Percentiles rank a stretch among this genome's conserved stretches.
phyloP scores from a whole-genome alignment of 2,329 filamentous ascomycete genomes.

The Fusarium mangiferae region DNA sequence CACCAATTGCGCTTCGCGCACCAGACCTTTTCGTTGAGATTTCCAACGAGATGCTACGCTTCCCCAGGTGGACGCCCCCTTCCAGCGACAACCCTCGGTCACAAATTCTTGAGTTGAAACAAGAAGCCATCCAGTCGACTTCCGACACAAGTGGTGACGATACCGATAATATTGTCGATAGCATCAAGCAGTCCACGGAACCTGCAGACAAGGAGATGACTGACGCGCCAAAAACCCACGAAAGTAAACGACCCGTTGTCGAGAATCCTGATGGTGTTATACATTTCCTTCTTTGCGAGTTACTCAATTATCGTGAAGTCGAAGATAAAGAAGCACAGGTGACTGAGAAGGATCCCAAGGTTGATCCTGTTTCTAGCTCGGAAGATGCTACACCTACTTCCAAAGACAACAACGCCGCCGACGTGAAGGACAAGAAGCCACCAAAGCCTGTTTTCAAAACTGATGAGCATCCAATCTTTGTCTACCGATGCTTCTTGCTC shows the following conservation, averaged over 20 bases:
- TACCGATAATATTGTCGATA: constrained; percentile 38
- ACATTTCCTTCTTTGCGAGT: constrained; percentile 91
- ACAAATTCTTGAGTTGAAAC: constrained; percentile 56
- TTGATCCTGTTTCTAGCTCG: constrained; percentile 46
- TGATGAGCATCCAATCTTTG: constrained; percentile 93
- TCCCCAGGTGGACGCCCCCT: constrained; percentile 67
- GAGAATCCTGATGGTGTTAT: constrained; percentile 96
- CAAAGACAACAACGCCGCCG: constrained; percentile 45
- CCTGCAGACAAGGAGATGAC: constrained; percentile 67
- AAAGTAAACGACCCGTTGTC: constrained; percentile 83
- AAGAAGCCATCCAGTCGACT: constrained; percentile 41
- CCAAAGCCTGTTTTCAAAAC: constrained; percentile 84
- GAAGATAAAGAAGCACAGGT: constrained; percentile 78
- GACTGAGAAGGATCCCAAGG: constrained; percentile 55
- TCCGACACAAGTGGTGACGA: constrained; percentile 22
- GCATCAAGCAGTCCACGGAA: constrained; percentile 71
- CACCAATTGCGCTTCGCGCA: constrained; percentile 81
- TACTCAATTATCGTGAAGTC: constrained; percentile 91
- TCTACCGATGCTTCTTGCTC: constrained; percentile 94
- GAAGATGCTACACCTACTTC: constrained; percentile 46
- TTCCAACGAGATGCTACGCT: constrained; percentile 83
- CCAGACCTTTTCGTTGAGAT: constrained; percentile 89
- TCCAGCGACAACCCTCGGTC: constrained; percentile 48
- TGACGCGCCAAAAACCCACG: constrained; percentile 72
- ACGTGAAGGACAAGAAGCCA: constrained; percentile 69